Evolutionary conservation across 768 basidiomycete genomes (phyloP), one percentile per base, ranked within the genome.

Genomic region (Suillus subaureus): DNA sequence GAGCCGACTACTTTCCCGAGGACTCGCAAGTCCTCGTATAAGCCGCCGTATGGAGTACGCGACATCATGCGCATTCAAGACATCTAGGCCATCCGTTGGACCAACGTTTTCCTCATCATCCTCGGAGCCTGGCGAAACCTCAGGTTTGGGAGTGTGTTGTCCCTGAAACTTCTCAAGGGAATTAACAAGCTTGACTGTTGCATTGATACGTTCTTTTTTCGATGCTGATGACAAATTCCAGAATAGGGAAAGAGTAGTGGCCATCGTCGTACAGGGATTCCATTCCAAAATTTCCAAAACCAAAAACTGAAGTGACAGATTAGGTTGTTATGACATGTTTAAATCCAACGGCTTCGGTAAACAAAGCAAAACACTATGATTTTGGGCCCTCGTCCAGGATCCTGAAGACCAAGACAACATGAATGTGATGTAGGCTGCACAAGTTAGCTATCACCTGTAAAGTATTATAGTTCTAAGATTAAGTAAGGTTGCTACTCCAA

Each of bases 181-280:
- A 21, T 81, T 80, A 65, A 97, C 77, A 61, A 98, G 89, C 74
- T 94, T 92, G 35, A 92, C 89, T 3, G 96, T 96, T 16, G 96
- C 91, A 70, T 90, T 88, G 42, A 97, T 73, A 11, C 96, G 89
- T 66, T 93, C 89, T 64, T 89, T 88, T 79, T 89, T 93, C 23
- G 86, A 87, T 2, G 87, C 80, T 3, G 92, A 93, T 18, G 96
- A 96, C 62, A 98, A 83, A 76, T 95, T 83, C 96, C 96, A 97
- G 84, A 96, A 98, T 40, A 97, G 84, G 16, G 94, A 92, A 63
- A 98, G 87, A 40, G 94, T 96, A 60, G 94, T 95, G 43, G 91
- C 87, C 88, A 94, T 93, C 55, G 61, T 28, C 42, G 62, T 43
- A n/a, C 40, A 35, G 31, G 6, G 54, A 55, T 26, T 42, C 58